These are phyloP conservation scores for Striga hermonthica DNA, from an alignment of 305 asterid species.

Conservation along the genomic window DNA sequence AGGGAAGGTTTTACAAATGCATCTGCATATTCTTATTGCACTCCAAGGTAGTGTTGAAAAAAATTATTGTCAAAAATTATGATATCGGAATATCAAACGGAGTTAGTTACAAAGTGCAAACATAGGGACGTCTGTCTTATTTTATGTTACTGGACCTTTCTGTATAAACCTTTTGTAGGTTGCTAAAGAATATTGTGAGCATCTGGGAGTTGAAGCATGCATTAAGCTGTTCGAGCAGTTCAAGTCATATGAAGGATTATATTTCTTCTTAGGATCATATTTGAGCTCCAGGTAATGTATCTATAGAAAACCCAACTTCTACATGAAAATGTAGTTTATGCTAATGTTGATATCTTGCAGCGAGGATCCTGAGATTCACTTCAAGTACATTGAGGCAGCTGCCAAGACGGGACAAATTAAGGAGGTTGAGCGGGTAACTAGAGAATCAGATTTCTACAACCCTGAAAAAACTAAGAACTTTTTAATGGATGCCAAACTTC, in stretches of 20 bases:
- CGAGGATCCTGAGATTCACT: constrained; percentile 99
- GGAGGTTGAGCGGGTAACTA: constrained; percentile 99
- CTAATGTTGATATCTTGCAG: constrained; percentile 46
- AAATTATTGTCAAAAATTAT: too few species aligned
- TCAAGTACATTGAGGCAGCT: constrained; percentile 98
- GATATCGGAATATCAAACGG: background rate
- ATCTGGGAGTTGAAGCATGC: constrained; percentile 92
- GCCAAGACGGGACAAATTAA: constrained; percentile 99
- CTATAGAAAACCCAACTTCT: constrained; percentile 20
- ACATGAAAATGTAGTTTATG: constrained; percentile 8
- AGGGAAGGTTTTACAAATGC: constrained; percentile 20
- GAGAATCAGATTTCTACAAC: constrained; percentile 95
- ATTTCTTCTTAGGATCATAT: constrained; percentile 97
- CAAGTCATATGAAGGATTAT: constrained; percentile 94
- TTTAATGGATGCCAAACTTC: constrained; percentile 98
- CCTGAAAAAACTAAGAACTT: constrained; percentile 96
- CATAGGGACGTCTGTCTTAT: background rate
- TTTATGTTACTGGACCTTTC: constrained; percentile 19
- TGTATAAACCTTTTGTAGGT: constrained; percentile 46
- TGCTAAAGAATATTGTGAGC: constrained; percentile 98
- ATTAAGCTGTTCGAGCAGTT: constrained; percentile 96
- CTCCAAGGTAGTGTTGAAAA: background rate
- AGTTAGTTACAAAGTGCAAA: background rate
- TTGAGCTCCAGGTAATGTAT: constrained; percentile 85
- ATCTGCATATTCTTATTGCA: background rate